Evolutionary conservation across 1,284 basidiomycete genomes (phyloP), one percentile per base, ranked within the genome.

Genomic region (Marasmius sp.): DNA sequence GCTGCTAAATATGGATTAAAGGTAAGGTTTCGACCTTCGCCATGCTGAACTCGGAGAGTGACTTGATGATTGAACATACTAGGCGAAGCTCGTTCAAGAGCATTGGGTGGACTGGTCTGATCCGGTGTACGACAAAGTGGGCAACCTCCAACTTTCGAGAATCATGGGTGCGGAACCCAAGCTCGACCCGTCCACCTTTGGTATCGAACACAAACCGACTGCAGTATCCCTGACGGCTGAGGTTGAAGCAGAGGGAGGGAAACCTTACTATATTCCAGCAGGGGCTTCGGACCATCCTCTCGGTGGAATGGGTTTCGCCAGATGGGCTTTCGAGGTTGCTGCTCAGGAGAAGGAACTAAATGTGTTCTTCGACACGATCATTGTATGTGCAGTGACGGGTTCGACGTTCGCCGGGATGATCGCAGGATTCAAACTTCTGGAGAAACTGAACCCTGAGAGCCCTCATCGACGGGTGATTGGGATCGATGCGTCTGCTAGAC

Each of bases 241-340:
- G 37, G 67, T 70, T 4, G 33, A 43, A 48, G 58, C 60, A 3
- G 65, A 49, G 3, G 69, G 70, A 11, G 70, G 68, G n/a, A 69
- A 65, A 52, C 69, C 70, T 1, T 71, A 70, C 59, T 69, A 69
- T 52, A 71, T 70, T 43, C 70, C 70, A 33, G 70, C 70, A 22
- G 70, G 70, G 10, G 69, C 68, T 16, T 67, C 66, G 20, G 69
- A 70, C 58, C 69, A 71, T 52, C 70, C 69, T 7, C 63, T 70
- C 2, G 70, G 70, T 33, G 69, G 69, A 7, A 63, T 70, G 38
- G 69, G 70, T 1, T 71, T 70, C 41, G 68, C 67, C 27, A 66
- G 67, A 56, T 68, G 67, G 66, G 68, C 67, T 7, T 63, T 70
- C 27, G 70, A 71, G 54, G 67, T 71, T 9, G 65, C 65, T 20